A percentile compares a stretch with the other conserved stretches of the same genome.
Conservation (phyloP, 2,329 filamentous ascomycete species). For the Conoideocrella luteorostrata region DNA sequence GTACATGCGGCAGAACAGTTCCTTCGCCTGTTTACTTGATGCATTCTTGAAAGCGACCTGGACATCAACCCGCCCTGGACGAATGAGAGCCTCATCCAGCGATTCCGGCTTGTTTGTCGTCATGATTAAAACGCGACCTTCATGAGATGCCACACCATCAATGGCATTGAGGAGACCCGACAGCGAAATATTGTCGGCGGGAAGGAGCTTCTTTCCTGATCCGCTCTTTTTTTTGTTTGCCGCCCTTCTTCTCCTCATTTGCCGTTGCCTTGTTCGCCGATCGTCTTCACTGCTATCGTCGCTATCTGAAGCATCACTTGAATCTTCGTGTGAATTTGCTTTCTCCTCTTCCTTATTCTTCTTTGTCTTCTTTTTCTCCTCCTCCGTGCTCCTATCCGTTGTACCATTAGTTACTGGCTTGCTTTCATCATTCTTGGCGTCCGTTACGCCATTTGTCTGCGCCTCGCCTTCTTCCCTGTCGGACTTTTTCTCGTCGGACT, state of each 20-base stretch:
- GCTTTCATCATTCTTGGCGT: constrained; percentile 28
- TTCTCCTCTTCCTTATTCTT: too few relatives aligned
- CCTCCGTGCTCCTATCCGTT: constrained; percentile 12
- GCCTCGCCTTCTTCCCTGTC: too few relatives aligned
- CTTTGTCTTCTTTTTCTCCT: constrained; percentile 21
- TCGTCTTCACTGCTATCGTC: constrained; percentile 21
- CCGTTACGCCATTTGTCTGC: constrained; percentile 26
- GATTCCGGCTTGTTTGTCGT: constrained; percentile 71
- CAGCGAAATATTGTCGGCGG: constrained; percentile 54
- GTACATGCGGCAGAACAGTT: constrained; percentile 58
- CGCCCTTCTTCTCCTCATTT: constrained; percentile 10
- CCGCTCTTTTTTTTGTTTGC: constrained; percentile 13
- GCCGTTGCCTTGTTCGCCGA: constrained; percentile 13
- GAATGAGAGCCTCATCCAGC: constrained; percentile 66
- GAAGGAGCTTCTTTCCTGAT: constrained; percentile 12
- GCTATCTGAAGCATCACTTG: constrained; percentile 11
- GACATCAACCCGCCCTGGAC: constrained; percentile 66
- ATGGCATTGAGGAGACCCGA: constrained; percentile 78
- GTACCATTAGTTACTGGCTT: constrained; percentile 15
- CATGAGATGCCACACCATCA: constrained; percentile 73
- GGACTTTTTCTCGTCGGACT: too few relatives aligned
- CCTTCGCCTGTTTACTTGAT: constrained; percentile 44
- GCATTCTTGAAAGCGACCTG: constrained; percentile 60
- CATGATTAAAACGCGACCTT: constrained; percentile 75
- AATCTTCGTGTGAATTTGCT: too few relatives aligned